Conservation (phyloP, 768 basidiomycete species). For the Sutorius australiensis region DNA sequence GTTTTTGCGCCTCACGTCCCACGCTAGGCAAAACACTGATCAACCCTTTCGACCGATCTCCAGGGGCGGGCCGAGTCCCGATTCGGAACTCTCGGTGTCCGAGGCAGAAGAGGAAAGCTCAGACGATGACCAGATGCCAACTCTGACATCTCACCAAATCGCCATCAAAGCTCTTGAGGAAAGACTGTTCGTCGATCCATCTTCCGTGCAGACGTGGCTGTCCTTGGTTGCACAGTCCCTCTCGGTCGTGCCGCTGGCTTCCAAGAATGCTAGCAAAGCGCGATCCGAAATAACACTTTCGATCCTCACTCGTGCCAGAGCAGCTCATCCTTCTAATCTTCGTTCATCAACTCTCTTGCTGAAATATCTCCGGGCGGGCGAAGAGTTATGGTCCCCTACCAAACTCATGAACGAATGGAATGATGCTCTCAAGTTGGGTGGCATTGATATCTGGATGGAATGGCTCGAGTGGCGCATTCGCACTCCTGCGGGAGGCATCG, state of each 20-base stretch:
- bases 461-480: slow-evolving; percentile 78
- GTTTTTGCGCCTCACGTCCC: slow-evolving; percentile 56
- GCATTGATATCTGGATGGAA: slow-evolving; percentile 65
- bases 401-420: slow-evolving; percentile 68
- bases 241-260: slow-evolving; percentile 54
- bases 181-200: slow-evolving; percentile 47
- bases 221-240: slow-evolving; percentile 59
- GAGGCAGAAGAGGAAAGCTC: slow-evolving; percentile 33
- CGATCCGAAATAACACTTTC: slow-evolving; percentile 71
- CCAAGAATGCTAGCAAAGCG: slow-evolving; percentile 65
- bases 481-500: slow-evolving; percentile 43
- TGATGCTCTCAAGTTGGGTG: slow-evolving; percentile 49
- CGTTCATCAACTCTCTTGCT: slow-evolving; percentile 51
- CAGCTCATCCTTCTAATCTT: slow-evolving; percentile 49
- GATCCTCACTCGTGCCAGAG: slow-evolving; percentile 60
- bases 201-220: slow-evolving; percentile 57
- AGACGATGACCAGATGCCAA: slow-evolving; percentile 31
- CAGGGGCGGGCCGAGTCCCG: slow-evolving; percentile 24
- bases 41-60: slow-evolving; percentile 53
- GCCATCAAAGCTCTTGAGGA: slow-evolving; percentile 58
- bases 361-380: slow-evolving; percentile 66
- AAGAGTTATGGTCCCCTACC: slow-evolving; percentile 62
- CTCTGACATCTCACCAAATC: slow-evolving; percentile 54
- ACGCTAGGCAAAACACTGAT: slow-evolving; percentile 29
- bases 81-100: slow-evolving; percentile 36